Percentiles rank a stretch among this genome's conserved stretches.
Conservation (phyloP, 2,329 filamentous ascomycete genomes). For the Arthrocladium fulminans region DNA sequence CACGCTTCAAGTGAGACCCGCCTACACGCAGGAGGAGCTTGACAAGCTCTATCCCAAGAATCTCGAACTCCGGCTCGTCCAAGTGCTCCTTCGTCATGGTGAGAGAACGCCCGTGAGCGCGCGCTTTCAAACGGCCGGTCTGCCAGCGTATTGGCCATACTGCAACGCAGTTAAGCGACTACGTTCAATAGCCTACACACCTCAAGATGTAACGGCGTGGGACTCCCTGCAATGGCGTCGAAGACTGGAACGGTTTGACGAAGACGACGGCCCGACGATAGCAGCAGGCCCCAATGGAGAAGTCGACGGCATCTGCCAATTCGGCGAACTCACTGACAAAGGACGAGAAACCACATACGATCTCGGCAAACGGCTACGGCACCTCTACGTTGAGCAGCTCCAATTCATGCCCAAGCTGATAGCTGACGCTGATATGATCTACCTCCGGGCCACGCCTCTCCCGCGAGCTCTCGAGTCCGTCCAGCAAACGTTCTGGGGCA, state of each 20-base stretch:
- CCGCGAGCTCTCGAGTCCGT: constrained; percentile 69
- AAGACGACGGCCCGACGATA: constrained; percentile 59
- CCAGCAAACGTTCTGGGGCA: constrained; percentile 64
- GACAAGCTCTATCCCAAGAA: constrained; percentile 67
- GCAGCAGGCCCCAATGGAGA: constrained; percentile 60
- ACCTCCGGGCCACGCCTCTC: constrained; percentile 65
- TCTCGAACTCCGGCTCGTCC: constrained; percentile 78
- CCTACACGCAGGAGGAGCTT: constrained; percentile 76
- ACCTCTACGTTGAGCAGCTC: constrained; percentile 66
- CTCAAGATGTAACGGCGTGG: constrained; percentile 46
- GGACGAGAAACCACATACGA: constrained; percentile 63
- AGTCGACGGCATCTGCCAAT: constrained; percentile 65
- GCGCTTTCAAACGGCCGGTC: constrained; percentile 68
- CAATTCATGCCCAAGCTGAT: constrained; percentile 58
- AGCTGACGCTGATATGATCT: constrained; percentile 51
- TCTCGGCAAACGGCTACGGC: constrained; percentile 58
- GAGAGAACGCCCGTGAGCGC: constrained; percentile 75
- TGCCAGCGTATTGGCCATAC: constrained; percentile 70
- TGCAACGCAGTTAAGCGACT: constrained; percentile 69
- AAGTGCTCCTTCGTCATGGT: constrained; percentile 54
- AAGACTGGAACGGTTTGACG: constrained; percentile 72
- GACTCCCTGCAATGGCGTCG: constrained; percentile 56
- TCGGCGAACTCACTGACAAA: constrained; percentile 63
- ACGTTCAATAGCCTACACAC: constrained; percentile 50
- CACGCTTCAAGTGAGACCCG: constrained; percentile 60